Conservation (phyloP, 2,329 filamentous ascomycete genomes). For the Raffaelea albimanens region DNA sequence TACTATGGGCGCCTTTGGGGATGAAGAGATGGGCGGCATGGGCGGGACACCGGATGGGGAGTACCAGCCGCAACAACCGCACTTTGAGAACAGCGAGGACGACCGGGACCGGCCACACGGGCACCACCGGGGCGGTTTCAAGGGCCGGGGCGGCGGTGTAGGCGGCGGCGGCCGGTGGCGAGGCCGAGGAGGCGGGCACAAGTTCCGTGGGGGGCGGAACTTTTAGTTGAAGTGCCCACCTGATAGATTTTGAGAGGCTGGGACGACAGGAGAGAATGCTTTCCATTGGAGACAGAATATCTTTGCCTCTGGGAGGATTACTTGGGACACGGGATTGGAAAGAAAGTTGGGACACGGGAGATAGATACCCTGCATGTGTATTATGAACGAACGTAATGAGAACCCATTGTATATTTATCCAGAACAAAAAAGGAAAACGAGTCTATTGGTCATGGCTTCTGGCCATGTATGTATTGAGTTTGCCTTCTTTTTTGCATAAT, state of each 20-base stretch:
- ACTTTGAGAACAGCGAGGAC: background rate
- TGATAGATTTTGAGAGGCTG: too few species aligned
- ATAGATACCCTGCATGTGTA: too few species aligned
- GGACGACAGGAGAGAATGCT: too few species aligned
- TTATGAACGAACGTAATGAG: too few species aligned
- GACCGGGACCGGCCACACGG: background rate
- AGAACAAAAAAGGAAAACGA: background rate
- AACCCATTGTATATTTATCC: too few species aligned
- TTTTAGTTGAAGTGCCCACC: too few species aligned
- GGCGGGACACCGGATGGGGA: conserved; percentile 24
- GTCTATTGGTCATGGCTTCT: background rate
- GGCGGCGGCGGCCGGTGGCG: conserved; percentile 24
- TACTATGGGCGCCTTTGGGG: background rate
- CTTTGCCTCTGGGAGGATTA: too few species aligned
- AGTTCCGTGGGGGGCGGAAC: conserved; percentile 18
- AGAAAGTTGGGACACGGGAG: too few species aligned
- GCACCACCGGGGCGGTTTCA: conserved; percentile 3
- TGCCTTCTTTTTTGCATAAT: too few species aligned
- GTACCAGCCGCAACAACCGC: background rate
- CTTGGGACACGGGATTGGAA: too few species aligned
- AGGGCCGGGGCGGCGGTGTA: conserved; percentile 21
- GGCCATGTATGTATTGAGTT: too few species aligned
- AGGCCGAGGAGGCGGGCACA: conserved; percentile 18
- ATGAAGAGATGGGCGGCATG: conserved; percentile 21
- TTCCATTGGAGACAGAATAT: too few species aligned